Conservation (phyloP, 768 basidiomycete genomes). For the Mycena rosella region DNA sequence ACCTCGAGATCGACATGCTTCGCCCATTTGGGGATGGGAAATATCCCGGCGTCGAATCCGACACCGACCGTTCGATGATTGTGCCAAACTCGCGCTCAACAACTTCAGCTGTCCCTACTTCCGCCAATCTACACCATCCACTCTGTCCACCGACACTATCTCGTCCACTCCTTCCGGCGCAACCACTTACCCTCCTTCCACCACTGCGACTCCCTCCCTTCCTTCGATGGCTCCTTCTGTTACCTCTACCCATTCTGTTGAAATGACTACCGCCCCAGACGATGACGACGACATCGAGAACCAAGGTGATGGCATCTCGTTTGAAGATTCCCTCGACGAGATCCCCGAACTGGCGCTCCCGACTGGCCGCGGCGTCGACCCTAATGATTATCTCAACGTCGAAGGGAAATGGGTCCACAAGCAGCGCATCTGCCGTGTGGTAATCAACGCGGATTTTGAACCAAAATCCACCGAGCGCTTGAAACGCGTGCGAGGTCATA, state of each 20-base stretch:
- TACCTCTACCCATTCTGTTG: too few species aligned
- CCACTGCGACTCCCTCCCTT: neutral
- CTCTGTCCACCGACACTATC: too few species aligned
- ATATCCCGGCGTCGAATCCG: conserved; percentile 19
- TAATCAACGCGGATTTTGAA: conserved; percentile 7
- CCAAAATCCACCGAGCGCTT: conserved; percentile 13
- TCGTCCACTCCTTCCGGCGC: too few species aligned
- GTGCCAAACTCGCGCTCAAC: neutral
- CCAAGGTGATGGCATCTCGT: conserved; percentile 33
- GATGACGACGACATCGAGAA: conserved; percentile 24
- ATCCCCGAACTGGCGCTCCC: conserved; percentile 25
- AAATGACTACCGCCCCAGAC: neutral
- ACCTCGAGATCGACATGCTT: conserved; percentile 2
- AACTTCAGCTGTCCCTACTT: too few species aligned
- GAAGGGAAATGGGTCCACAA: conserved; percentile 20
- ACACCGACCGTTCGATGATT: neutral
- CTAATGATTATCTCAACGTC: conserved; percentile 11
- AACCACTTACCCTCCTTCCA: too few species aligned
- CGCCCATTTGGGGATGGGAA: conserved; percentile 23
- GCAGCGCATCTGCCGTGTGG: conserved; percentile 14
- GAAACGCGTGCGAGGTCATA: conserved; percentile 1
- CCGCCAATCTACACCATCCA: too few species aligned
- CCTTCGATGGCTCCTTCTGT: neutral
- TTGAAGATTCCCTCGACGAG: conserved; percentile 47
- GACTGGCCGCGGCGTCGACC: conserved; percentile 1